These are phyloP conservation scores for Lipomyces starkeyi DNA, from an alignment of 805 yeast genomes.

Conservation along the genomic window DNA sequence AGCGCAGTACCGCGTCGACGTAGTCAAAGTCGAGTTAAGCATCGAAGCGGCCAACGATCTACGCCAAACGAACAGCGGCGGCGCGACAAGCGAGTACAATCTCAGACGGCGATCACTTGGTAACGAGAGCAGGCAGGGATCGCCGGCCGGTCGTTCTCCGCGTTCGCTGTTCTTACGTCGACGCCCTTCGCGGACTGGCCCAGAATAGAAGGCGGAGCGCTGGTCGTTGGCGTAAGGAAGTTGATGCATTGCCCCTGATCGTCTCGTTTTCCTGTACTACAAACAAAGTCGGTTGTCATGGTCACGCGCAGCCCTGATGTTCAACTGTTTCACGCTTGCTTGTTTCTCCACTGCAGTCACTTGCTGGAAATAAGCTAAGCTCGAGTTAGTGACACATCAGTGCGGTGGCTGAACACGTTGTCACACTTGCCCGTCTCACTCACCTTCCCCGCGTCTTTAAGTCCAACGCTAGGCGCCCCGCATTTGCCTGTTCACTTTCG, in stretches of 20 bases:
- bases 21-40: neutral
- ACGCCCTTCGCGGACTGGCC: neutral
- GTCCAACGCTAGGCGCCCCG: too few relatives aligned
- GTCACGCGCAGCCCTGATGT: neutral
- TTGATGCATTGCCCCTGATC: neutral
- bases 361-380: neutral
- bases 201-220: slow-evolving; percentile 1
- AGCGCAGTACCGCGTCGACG: neutral
- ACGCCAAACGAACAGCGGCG: neutral
- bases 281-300: neutral
- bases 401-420: neutral
- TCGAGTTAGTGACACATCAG: neutral
- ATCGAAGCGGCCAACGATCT: neutral
- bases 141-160: neutral
- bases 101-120: neutral
- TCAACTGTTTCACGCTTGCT: neutral
- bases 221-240: neutral
- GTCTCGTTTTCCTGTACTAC: neutral
- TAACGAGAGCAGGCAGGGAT: neutral
- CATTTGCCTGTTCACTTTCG: too few relatives aligned
- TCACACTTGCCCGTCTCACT: neutral
- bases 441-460: neutral
- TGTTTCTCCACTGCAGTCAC: neutral
- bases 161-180: slow-evolving; percentile 4
- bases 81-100: neutral